Evolutionary conservation across 2,329 filamentous ascomycete genomes (phyloP).

Genomic region (Pseudopyricularia cyperi): DNA sequence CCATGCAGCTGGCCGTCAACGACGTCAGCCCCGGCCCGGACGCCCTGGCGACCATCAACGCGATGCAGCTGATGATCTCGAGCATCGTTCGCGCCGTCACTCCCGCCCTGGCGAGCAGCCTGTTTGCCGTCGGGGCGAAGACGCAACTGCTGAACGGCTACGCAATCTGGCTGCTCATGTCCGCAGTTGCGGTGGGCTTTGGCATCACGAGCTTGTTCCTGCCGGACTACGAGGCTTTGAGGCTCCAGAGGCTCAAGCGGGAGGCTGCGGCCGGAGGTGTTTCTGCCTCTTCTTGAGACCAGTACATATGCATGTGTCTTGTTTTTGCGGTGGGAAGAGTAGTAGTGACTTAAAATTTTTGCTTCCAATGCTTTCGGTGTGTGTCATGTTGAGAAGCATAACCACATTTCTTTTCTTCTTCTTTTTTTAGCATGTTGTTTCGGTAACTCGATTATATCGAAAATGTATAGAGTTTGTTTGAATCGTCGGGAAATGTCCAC

Average conservation of each 20-base stretch:
- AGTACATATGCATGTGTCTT: background rate
- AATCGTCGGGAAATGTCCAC: too few species aligned
- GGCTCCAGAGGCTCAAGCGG: slow-evolving; percentile 4
- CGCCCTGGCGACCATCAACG: slow-evolving; percentile 60
- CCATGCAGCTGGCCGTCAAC: slow-evolving; percentile 60
- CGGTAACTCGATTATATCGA: too few species aligned
- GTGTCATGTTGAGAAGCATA: too few species aligned
- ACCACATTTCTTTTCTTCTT: background rate
- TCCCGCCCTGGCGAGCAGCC: slow-evolving; percentile 50
- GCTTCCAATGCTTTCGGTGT: too few species aligned
- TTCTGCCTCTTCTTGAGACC: background rate
- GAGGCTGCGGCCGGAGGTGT: background rate
- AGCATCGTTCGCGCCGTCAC: slow-evolving; percentile 52
- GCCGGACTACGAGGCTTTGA: slow-evolving; percentile 19
- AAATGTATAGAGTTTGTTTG: too few species aligned
- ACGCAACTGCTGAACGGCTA: slow-evolving; percentile 51
- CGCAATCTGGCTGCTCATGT: slow-evolving; percentile 48
- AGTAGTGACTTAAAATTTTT: too few species aligned
- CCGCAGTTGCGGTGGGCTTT: slow-evolving; percentile 21
- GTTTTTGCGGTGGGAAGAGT: background rate
- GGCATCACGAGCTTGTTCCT: slow-evolving; percentile 17
- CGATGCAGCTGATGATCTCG: slow-evolving; percentile 46
- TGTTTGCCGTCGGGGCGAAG: slow-evolving; percentile 56
- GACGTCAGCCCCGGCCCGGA: slow-evolving; percentile 54
- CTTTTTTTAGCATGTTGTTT: background rate